These are phyloP conservation scores for Penicillium sp. DNA, from an alignment of 2,329 filamentous ascomycete species.

Conservation along the genomic window DNA sequence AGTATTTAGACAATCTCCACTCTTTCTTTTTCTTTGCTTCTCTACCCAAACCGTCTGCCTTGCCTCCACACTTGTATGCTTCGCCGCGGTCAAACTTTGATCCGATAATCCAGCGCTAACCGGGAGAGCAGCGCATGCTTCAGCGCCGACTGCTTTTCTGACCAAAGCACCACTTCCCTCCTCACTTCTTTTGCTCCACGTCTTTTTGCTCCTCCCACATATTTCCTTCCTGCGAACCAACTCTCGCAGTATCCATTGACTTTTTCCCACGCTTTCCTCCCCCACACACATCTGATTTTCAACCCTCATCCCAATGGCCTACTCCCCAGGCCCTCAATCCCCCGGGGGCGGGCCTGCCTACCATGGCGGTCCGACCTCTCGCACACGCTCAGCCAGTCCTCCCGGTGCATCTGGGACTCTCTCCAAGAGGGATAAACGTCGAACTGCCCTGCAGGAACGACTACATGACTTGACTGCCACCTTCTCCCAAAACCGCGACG, in stretches of 20 bases:
- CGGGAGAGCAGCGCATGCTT: slow-evolving; percentile 27
- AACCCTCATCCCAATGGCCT: slow-evolving; percentile 26
- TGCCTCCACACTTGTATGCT: slow-evolving; percentile 14
- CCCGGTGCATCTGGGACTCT: slow-evolving; percentile 47
- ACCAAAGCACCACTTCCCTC: slow-evolving; percentile 16
- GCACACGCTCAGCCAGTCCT: slow-evolving; percentile 40
- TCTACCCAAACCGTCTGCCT: background rate
- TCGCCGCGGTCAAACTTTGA: slow-evolving; percentile 28
- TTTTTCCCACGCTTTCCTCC: background rate
- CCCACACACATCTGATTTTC: background rate
- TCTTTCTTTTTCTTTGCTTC: background rate
- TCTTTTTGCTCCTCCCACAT: background rate
- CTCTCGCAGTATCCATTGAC: background rate
- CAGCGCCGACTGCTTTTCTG: slow-evolving; percentile 31
- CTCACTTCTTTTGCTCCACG: background rate
- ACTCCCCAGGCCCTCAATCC: slow-evolving; percentile 30
- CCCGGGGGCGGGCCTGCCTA: slow-evolving; percentile 27
- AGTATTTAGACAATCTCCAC: background rate
- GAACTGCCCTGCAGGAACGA: slow-evolving; percentile 80
- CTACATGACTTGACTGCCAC: slow-evolving; percentile 76
- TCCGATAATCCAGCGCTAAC: slow-evolving; percentile 31
- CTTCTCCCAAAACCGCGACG: slow-evolving; percentile 80
- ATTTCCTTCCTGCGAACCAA: background rate
- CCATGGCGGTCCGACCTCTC: slow-evolving; percentile 22
- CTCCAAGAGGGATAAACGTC: slow-evolving; percentile 90